Conservation (phyloP, 306 rosid species). For the Geum urbanum region DNA sequence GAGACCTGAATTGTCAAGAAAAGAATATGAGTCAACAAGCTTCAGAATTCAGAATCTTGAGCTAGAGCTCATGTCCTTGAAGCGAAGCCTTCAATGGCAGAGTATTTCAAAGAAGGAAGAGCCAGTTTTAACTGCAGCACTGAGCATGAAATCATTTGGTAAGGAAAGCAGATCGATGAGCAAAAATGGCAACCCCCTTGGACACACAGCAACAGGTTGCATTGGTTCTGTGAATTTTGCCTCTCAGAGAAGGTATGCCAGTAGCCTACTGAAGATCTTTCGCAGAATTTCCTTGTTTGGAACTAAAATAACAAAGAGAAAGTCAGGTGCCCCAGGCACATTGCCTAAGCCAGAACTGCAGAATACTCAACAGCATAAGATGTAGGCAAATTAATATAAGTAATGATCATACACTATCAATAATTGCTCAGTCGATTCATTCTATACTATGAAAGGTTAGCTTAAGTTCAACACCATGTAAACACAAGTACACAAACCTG, state of each 20-base stretch:
- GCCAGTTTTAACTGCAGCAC: constrained; percentile 30
- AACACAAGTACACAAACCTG: too few relatives aligned
- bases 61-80: constrained; percentile 66
- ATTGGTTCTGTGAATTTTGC: constrained; percentile 65
- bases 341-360: constrained; percentile 41
- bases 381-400: constrained; percentile 21
- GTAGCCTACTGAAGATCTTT: constrained; percentile 50
- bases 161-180: constrained; percentile 48
- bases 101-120: constrained; percentile 45
- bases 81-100: constrained; percentile 59
- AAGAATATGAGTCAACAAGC: constrained; percentile 79
- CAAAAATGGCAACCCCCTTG: constrained; percentile 51
- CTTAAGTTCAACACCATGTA: too few relatives aligned
- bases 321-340: constrained; percentile 34
- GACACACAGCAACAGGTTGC: constrained; percentile 62
- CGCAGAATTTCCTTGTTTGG: constrained; percentile 58
- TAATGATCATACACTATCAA: background rate
- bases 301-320: constrained; percentile 48
- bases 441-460: too few relatives aligned
- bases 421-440: background rate
- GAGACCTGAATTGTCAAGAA: constrained; percentile 45
- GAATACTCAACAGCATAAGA: constrained; percentile 12
- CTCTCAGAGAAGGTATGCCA: constrained; percentile 60
- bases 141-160: constrained; percentile 35
- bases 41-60: constrained; percentile 78